Base-by-base conservation (phyloP, 108 stramenopile genomes). In the Mayamaea pseudoterrestris region DNA sequence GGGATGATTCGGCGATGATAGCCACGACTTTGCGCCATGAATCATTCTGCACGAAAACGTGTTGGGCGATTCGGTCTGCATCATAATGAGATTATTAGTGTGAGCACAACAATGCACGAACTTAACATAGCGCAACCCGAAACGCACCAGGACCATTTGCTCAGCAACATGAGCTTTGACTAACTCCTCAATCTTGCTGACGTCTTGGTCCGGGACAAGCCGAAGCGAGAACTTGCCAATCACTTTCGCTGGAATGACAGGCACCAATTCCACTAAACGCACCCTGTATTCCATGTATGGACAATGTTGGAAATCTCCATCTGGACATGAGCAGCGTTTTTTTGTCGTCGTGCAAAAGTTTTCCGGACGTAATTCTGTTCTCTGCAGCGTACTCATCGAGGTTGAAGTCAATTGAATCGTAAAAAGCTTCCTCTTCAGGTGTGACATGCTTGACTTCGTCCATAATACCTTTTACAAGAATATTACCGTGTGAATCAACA, bases 251-350 rank as follows among this genome's bases (percentile, higher is more conserved):
- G 81, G 77, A 32, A 89, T 80, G 31, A 89, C 86, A 41, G 86
- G 82, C 78, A 18, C 86, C 86, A 6, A 71, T 51, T 14, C 82
- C 86, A 27, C 58, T 43, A 62, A 88, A 89, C 0, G 81, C 86
- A 22, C 86, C 86, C 55, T 89, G 81, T 40, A 89, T 83, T 26
- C 86, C 86, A 49, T 89, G 86, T 34, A 89, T 47, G 26, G 76
- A 78, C n/a, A 89, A 61, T 11, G 81, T 79, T 12, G 86, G 86
- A 63, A 70, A 83, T 47, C 81, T 70, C 86, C 86, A 89, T 24
- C 86, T 60, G 7, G 58, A 61, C 86, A 89, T 83, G 47, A 89
- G 54, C 23, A 83, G 57, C 27, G 57, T 41, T 48, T 69, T 81
- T 44, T 83, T 78, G 48, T 73, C 69, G 13, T 69, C 61, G 39